Evolutionary conservation across 2,329 filamentous ascomycete species (phyloP), one percentile per base, ranked within the genome.

Genomic region (Fusarium virguliforme): DNA sequence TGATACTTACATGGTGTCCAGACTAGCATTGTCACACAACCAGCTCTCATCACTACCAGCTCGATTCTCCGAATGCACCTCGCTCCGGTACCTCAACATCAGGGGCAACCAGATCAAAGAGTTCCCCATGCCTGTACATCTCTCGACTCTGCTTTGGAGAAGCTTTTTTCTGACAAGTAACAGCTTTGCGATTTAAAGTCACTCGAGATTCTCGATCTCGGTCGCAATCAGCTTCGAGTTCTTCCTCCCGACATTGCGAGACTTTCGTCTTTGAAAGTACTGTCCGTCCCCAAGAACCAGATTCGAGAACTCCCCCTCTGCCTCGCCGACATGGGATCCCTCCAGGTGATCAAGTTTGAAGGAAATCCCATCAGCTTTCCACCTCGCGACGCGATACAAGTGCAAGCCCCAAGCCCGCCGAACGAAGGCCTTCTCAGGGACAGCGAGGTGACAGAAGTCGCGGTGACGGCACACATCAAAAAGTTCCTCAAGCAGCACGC

Each of bases 201-300:
- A 35, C 88, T 98, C 61, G 95, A 98, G 82, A 97, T 98, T 65
- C 88, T 98, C 67, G 95, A 98, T 82, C 87, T 98, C 60, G 95
- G 94, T 79, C 90, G 93, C 75, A 98, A 98, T 79, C 94, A 92
- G 79, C 90, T 98, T 67, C 89, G 88, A 53, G 84, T 88, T 9
- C 87, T 98, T 2, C 94, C 95, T 0, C 89, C 91, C 51, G 92
- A 95, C 60, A 93, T 98, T 68, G 89, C 88, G 66, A 94, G 91
- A 77, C 85, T 98, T 75, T 91, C 91, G 6, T 97, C 94, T 2
- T 84, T 98, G 70, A 97, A 97, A 78, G 95, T 98, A 15, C 85
- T 98, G 60, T 95, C 94, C 3, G 88, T 98, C 37, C 92, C 93
- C 73, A 93, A 93, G 78, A 98, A 98, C 79, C 89, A 92, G 65